Conservation (phyloP, 257 asterid species). For the Linderniella brevidens region DNA sequence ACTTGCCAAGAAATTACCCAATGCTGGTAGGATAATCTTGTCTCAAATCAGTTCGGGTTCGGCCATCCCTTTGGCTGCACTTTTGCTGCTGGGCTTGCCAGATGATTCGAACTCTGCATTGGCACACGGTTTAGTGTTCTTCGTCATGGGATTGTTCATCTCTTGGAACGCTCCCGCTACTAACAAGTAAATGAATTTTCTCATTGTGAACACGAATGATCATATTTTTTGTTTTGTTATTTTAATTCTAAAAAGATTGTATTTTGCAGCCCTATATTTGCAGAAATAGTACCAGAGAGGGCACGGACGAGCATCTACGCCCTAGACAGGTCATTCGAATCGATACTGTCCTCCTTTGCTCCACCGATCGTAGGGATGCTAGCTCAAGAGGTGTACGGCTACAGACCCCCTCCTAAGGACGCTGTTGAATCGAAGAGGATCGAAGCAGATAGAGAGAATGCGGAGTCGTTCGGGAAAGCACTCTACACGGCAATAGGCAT, state of each 20-base stretch:
- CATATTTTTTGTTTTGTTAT: background rate
- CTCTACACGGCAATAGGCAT: slow-evolving; percentile 79
- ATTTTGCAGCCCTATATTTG: slow-evolving; percentile 60
- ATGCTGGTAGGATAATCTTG: slow-evolving; percentile 59
- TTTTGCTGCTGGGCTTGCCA: slow-evolving; percentile 56
- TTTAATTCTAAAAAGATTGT: background rate
- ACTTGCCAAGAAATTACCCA: slow-evolving; percentile 46
- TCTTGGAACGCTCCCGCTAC: slow-evolving; percentile 89
- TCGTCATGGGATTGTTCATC: slow-evolving; percentile 47
- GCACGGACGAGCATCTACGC: slow-evolving; percentile 74
- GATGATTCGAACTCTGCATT: slow-evolving; percentile 42
- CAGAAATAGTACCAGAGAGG: slow-evolving; percentile 72
- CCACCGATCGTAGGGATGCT: slow-evolving; percentile 73
- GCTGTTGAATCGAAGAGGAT: slow-evolving; percentile 19
- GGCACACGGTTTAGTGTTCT: slow-evolving; percentile 50
- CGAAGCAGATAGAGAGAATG: slow-evolving; percentile 58
- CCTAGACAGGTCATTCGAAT: slow-evolving; percentile 64
- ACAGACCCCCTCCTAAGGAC: slow-evolving; percentile 35
- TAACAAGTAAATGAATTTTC: slow-evolving; percentile 52
- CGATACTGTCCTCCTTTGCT: slow-evolving; percentile 71
- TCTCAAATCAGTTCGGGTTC: slow-evolving; percentile 82
- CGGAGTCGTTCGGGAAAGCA: slow-evolving; percentile 78
- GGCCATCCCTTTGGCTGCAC: slow-evolving; percentile 61
- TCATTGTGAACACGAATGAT: background rate
- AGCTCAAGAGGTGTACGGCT: slow-evolving; percentile 57